Evolutionary conservation across 257 asterid genomes (phyloP).

Genomic region (Solanum sitiens): DNA sequence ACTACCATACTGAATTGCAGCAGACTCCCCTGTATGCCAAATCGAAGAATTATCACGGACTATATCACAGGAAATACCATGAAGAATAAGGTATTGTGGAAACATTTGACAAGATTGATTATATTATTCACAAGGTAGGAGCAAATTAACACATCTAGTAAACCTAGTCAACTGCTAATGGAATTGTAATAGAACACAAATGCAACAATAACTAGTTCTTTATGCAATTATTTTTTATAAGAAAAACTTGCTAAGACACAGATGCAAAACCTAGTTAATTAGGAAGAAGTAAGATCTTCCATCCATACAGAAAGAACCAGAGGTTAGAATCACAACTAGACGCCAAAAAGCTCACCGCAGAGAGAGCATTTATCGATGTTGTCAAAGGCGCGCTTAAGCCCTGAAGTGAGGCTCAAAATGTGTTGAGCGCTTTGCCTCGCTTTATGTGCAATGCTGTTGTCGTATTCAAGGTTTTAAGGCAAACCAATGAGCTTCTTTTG

Average conservation of each 20-base stretch:
- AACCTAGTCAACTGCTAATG: not conserved
- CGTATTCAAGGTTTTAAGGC: not conserved
- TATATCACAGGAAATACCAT: not conserved
- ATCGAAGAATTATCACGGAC: not conserved
- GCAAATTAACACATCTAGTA: not conserved
- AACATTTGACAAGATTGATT: not conserved
- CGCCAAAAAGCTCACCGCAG: not conserved
- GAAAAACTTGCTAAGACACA: not conserved
- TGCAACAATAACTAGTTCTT: not conserved
- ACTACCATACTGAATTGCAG: slow-evolving; percentile 87
- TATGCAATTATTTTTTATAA: not conserved
- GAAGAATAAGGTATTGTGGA: not conserved
- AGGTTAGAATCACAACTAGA: not conserved
- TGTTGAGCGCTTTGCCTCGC: not conserved
- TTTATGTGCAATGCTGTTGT: not conserved
- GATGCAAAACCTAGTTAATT: not conserved
- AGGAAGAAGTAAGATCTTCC: not conserved
- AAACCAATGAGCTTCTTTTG: not conserved
- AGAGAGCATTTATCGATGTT: not conserved
- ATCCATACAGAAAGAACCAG: not conserved
- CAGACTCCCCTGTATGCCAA: slow-evolving; percentile 53
- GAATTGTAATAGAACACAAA: not conserved
- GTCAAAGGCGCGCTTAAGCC: not conserved
- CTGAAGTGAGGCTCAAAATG: not conserved
- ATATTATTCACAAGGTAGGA: not conserved